Evolutionary conservation across 768 basidiomycete genomes (phyloP), one percentile per base, ranked within the genome.

Genomic region (Pleurotus ostreatus): DNA sequence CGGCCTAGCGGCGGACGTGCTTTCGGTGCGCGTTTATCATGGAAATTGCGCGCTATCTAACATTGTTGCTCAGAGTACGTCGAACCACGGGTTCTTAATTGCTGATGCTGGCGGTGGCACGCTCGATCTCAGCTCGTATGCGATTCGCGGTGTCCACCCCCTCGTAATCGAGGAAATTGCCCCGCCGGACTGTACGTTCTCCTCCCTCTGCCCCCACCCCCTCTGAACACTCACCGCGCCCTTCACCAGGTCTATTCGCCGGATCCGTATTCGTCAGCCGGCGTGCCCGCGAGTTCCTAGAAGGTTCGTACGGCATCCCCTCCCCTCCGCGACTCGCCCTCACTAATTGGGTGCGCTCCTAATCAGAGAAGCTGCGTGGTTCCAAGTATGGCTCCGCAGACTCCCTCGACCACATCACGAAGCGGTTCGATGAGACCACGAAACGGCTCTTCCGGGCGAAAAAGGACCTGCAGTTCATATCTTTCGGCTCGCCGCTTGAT

Each of bases 101-200:
- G 86, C 86, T 11, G 89, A 92, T 68, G 89, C 89, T 1, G 89
- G 89, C 55, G 89, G 89, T 53, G 89, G 89, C 41, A 92, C 89
- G 0, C 77, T 91, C 44, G 89, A 92, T 66, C 87, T 92, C 61
- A 88, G 86, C 59, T 84, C 89, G 4, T 92, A 92, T 60, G 87
- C 83, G 1, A 86, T 91, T 49, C 82, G 83, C 5, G 84, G 78
- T 49, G 84, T 85, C 2, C 68, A 77, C 20, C 89, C 89, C 0
- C 79, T 91, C 13, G 81, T 86, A 13, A 90, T 92, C 61, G 89
- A 92, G 65, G 89, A 92, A 70, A 83, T 90, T 61, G 89, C 89
- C 2, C 89, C 89, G 20, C 87, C 89, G 7, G 89, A 92, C 68
- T 92, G 89, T 87, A 59, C 57, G 83, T 71, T 25, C 23, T 25